Evolutionary conservation across 2,329 filamentous ascomycete genomes (phyloP).

Genomic region (Monosporascus sp.): DNA sequence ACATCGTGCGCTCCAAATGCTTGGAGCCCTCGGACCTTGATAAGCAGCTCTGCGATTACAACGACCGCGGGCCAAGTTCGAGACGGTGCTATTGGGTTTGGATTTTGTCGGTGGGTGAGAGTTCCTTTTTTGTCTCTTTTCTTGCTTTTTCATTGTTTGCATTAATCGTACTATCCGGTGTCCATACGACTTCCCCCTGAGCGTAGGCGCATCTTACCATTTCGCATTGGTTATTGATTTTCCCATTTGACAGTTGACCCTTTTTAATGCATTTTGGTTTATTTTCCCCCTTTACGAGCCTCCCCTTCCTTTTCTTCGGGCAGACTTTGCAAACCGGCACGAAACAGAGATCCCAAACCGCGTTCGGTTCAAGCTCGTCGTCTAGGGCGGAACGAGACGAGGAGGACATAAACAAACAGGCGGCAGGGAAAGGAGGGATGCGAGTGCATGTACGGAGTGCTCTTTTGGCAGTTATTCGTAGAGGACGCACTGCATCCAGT

Average conservation of each 20-base stretch:
- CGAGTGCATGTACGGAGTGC: too few relatives aligned
- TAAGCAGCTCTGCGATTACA: constrained; percentile 66
- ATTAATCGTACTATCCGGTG: not conserved
- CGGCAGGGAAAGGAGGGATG: too few relatives aligned
- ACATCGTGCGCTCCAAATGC: constrained; percentile 65
- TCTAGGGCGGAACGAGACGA: too few relatives aligned
- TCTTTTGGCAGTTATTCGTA: too few relatives aligned
- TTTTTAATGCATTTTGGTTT: too few relatives aligned
- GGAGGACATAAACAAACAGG: too few relatives aligned
- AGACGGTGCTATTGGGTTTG: constrained; percentile 75
- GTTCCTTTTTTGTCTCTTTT: constrained; percentile 31
- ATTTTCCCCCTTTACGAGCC: too few relatives aligned
- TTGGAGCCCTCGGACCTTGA: constrained; percentile 69
- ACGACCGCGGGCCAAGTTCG: constrained; percentile 71
- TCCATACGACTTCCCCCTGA: not conserved
- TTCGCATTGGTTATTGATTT: not conserved
- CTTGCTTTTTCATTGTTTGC: not conserved
- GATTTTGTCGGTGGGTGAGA: constrained; percentile 67
- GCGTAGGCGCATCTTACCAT: constrained; percentile 53
- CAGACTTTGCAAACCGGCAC: constrained; percentile 6
- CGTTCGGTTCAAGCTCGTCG: too few relatives aligned
- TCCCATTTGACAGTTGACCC: too few relatives aligned
- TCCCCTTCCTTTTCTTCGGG: not conserved
- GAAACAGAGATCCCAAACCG: constrained; percentile 34
- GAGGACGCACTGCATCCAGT: too few relatives aligned